Evolutionary conservation across 2,329 filamentous ascomycete genomes (phyloP).

Genomic region (Fusarium sacchari): DNA sequence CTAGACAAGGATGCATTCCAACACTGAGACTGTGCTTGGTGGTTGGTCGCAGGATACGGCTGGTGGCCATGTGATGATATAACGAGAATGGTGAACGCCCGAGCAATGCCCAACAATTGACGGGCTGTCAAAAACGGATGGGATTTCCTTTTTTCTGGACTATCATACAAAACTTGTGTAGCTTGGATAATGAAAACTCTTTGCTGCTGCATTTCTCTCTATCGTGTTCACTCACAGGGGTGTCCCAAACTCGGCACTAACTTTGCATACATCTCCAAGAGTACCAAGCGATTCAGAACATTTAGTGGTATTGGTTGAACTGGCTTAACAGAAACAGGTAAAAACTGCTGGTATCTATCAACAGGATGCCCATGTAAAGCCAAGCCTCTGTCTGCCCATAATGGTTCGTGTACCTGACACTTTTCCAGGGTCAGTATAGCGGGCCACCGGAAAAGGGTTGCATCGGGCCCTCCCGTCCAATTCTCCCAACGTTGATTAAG

Average conservation of each 20-base stretch:
- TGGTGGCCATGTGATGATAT: conserved; percentile 34
- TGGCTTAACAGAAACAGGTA: neutral
- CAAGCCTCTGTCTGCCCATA: conserved; percentile 16
- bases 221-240: too few relatives aligned
- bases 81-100: conserved; percentile 31
- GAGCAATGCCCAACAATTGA: conserved; percentile 30
- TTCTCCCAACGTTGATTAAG: neutral
- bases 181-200: conserved; percentile 25
- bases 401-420: neutral
- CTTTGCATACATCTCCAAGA: neutral
- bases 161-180: conserved; percentile 32
- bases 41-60: conserved; percentile 28
- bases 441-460: conserved; percentile 9
- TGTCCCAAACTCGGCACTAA: neutral
- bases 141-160: conserved; percentile 24
- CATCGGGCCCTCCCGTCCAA: conserved; percentile 9
- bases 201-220: conserved; percentile 23
- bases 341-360: too few relatives aligned
- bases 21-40: neutral
- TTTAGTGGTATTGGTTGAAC: neutral
- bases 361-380: conserved; percentile 5
- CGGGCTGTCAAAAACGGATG: conserved; percentile 30
- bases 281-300: neutral
- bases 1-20: conserved; percentile 21
- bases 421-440: conserved; percentile 14